These are phyloP conservation scores for Rhodosorus marinus DNA, from an alignment of 23 red algal species.

Conservation along the genomic window DNA sequence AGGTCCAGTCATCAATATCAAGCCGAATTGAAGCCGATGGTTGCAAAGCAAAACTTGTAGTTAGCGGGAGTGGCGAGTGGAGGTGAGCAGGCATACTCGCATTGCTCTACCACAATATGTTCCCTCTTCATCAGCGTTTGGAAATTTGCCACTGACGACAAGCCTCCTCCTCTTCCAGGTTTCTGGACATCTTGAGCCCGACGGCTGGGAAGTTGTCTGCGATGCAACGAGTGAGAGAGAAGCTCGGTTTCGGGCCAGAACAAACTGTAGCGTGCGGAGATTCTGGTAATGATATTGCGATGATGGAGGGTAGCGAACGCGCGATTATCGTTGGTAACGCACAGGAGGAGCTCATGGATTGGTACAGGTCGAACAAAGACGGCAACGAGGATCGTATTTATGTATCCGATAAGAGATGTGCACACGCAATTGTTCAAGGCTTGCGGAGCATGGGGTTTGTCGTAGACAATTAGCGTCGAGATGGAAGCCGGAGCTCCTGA, in stretches of 20 bases:
- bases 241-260: neutral
- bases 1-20: neutral
- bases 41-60: neutral
- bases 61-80: neutral
- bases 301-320: neutral
- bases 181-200: neutral
- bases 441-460: too few species aligned
- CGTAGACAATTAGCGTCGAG: too few species aligned
- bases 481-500: too few species aligned
- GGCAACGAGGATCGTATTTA: too few species aligned
- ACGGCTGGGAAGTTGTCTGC: slow-evolving; percentile 2
- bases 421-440: too few species aligned
- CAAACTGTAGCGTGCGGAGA: neutral
- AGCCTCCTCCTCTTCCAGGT: too few species aligned
- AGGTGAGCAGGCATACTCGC: too few species aligned
- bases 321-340: neutral
- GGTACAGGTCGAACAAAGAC: too few species aligned
- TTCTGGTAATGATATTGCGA: slow-evolving; percentile 1
- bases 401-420: too few species aligned
- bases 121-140: too few species aligned
- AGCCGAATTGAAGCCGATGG: neutral
- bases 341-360: slow-evolving; percentile 3
- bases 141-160: too few species aligned
- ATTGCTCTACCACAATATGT: too few species aligned
- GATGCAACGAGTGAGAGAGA: neutral